Evolutionary conservation across 768 basidiomycete genomes (phyloP).

Genomic region (Phaeolepiota aurea): DNA sequence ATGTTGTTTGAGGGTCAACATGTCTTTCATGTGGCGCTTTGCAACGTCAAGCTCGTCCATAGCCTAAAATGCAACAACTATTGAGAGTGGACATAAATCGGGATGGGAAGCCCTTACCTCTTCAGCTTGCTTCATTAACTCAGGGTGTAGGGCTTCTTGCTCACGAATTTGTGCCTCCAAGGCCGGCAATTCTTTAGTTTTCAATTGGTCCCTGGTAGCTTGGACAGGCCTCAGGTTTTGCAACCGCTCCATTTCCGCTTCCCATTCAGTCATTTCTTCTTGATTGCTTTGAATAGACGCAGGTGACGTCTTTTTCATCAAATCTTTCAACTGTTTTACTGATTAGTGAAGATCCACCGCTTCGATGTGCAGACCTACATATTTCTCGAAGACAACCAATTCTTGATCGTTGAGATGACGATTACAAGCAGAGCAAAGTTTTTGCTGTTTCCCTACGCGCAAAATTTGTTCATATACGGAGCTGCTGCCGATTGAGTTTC

Average conservation of each 20-base stretch:
- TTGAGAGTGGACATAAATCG: conserved; percentile 2
- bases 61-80: conserved; percentile 29
- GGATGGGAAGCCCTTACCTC: conserved; percentile 33
- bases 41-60: conserved; percentile 40
- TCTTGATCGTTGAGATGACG: conserved; percentile 50
- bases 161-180: conserved; percentile 54
- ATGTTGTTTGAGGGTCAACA: conserved; percentile 52
- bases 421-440: conserved; percentile 71
- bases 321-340: conserved; percentile 59
- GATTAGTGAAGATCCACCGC: too few relatives aligned
- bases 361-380: too few relatives aligned
- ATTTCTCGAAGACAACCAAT: conserved; percentile 56
- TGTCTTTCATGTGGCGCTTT: conserved; percentile 54
- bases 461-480: conserved; percentile 48
- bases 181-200: conserved; percentile 52
- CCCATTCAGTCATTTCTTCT: conserved; percentile 52
- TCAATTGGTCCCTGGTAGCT: conserved; percentile 44
- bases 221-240: conserved; percentile 55
- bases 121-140: conserved; percentile 45
- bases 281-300: conserved; percentile 34
- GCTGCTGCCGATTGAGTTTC: conserved; percentile 20
- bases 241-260: conserved; percentile 42
- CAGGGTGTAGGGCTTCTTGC: conserved; percentile 47
- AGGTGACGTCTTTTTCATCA: conserved; percentile 48
- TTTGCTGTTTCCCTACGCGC: conserved; percentile 48